phyloP scores from a whole-genome alignment of 2,329 filamentous ascomycete genomes.

The Esteya vermicola region DNA sequence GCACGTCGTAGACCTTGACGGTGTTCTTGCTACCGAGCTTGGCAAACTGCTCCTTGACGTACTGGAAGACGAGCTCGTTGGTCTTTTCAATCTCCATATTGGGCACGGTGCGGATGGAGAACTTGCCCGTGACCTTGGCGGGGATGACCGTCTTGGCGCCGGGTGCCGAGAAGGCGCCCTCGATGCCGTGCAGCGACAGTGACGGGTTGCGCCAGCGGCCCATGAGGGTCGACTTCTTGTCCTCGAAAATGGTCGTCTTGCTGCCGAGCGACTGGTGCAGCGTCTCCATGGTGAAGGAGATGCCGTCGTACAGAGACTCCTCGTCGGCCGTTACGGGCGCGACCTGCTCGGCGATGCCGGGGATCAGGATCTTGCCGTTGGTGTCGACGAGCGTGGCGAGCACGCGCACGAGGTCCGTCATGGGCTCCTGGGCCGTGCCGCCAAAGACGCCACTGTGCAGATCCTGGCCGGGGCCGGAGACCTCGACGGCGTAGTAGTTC shows the following conservation, averaged over 20 bases:
- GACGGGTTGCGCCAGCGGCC: conserved; percentile 91
- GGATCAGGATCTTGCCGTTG: conserved; percentile 82
- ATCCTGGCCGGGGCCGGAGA: conserved; percentile 84
- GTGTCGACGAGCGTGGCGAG: conserved; percentile 77
- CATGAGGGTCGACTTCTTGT: conserved; percentile 91
- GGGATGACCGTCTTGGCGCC: conserved; percentile 98
- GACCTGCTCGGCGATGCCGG: conserved; percentile 88
- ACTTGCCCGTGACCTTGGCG: conserved; percentile 95
- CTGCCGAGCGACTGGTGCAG: conserved; percentile 84
- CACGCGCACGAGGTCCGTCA: conserved; percentile 84
- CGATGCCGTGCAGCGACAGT: conserved; percentile 83
- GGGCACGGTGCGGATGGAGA: conserved; percentile 93
- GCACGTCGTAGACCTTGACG: conserved; percentile 65
- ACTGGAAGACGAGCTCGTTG: conserved; percentile 70
- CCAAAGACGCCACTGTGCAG: conserved; percentile 96
- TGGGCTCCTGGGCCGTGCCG: conserved; percentile 91
- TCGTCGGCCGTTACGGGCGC: conserved; percentile 79
- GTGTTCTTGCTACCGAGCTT: conserved; percentile 89
- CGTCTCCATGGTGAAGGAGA: conserved; percentile 93
- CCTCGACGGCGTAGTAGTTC: conserved; percentile 92
- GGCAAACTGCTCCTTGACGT: conserved; percentile 71
- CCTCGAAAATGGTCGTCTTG: conserved; percentile 70
- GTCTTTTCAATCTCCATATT: conserved; percentile 92
- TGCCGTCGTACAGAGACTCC: conserved; percentile 72
- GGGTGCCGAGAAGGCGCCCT: conserved; percentile 84